phyloP scores from a whole-genome alignment of 495 filamentous ascomycete genomes.

The Penicillium arizonense region DNA sequence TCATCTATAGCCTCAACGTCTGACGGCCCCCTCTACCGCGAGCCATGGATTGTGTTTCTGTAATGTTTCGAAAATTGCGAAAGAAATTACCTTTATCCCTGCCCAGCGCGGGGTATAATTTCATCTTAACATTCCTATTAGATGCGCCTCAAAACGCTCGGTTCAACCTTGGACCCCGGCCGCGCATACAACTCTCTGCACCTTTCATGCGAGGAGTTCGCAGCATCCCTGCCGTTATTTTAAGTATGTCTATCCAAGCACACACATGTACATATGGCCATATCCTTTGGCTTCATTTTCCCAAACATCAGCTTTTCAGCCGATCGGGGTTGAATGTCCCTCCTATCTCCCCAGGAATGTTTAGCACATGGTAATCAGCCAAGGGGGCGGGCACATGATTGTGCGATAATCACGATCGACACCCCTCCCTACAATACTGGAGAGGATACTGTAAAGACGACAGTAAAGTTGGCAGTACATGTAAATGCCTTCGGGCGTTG shows the following conservation, averaged over 20 bases:
- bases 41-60: not conserved
- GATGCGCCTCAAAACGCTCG: slow-evolving; percentile 18
- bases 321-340: not conserved
- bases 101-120: slow-evolving; percentile 15
- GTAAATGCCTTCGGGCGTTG: slow-evolving; percentile 12
- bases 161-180: slow-evolving; percentile 21
- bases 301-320: not conserved
- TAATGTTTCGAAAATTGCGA: not conserved
- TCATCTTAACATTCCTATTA: slow-evolving; percentile 15
- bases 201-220: slow-evolving; percentile 21
- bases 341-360: slow-evolving; percentile 7
- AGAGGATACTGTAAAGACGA: not conserved
- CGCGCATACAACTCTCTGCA: slow-evolving; percentile 14
- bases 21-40: not conserved
- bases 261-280: slow-evolving; percentile 6
- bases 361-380: slow-evolving; percentile 14
- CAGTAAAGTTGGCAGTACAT: slow-evolving; percentile 5
- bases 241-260: slow-evolving; percentile 3
- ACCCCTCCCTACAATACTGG: slow-evolving; percentile 1
- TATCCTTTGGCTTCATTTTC: not conserved
- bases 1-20: slow-evolving; percentile 6
- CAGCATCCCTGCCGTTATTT: slow-evolving; percentile 19
- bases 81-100: slow-evolving; percentile 5
- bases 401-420: slow-evolving; percentile 7
- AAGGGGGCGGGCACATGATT: slow-evolving; percentile 16